These are phyloP conservation scores for Maudiozyma turicensis DNA, from an alignment of 805 yeast species.

Conservation along the genomic window DNA sequence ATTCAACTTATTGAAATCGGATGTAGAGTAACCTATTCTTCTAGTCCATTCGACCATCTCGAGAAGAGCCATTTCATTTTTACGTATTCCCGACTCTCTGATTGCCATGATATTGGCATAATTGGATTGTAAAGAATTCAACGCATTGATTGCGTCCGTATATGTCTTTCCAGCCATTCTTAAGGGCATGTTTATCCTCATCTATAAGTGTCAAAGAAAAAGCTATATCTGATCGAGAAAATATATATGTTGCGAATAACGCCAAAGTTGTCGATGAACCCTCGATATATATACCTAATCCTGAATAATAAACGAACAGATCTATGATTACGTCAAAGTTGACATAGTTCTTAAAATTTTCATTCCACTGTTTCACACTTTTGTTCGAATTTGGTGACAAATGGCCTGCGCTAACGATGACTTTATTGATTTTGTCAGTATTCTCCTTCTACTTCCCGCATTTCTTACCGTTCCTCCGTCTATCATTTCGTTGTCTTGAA, in stretches of 20 bases:
- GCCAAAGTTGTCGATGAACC: no score
- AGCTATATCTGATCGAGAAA: not conserved
- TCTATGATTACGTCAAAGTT: no score
- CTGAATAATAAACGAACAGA: no score
- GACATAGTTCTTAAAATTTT: not conserved
- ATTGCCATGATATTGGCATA: slow-evolving; percentile 81
- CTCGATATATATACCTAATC: no score
- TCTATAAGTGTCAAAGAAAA: slow-evolving; percentile 1
- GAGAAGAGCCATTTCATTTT: slow-evolving; percentile 60
- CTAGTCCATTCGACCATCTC: slow-evolving; percentile 81
- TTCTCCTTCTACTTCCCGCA: no score
- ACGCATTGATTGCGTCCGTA: slow-evolving; percentile 71
- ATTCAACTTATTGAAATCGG: slow-evolving; percentile 65
- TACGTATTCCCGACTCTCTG: slow-evolving; percentile 55
- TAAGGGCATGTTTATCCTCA: slow-evolving; percentile 12
- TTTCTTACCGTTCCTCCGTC: no score
- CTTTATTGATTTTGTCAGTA: no score
- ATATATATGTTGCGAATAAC: no score
- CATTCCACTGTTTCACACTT: no score
- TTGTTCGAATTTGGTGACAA: no score
- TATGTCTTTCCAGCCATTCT: slow-evolving; percentile 22
- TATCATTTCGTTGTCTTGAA: no score
- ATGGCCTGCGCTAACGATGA: no score
- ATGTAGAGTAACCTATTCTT: slow-evolving; percentile 54
- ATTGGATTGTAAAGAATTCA: slow-evolving; percentile 85